Evolutionary conservation across 257 asterid genomes (phyloP), one percentile per base, ranked within the genome.

Genomic region (Solanum tacnaense): DNA sequence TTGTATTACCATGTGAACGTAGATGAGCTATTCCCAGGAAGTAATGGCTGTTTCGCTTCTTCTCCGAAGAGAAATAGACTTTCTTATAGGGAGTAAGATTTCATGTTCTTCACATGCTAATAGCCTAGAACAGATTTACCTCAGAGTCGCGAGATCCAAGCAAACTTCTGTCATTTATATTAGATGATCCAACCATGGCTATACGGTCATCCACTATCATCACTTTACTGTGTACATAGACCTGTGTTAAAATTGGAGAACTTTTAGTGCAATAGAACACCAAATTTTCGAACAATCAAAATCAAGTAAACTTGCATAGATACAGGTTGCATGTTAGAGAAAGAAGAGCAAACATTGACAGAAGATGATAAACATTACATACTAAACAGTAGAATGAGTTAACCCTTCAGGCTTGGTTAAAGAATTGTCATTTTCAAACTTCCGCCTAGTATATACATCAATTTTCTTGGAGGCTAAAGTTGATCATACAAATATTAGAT

Each of bases 131-230:
- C 38, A 34, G 71, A 16, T 91, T 89, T 86, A 96, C 99, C 96
- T 96, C 99, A n/a, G 98, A 94, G 89, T 96, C 99, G 91, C 98
- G 94, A 84, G 99, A 94, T 67, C 99, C 99, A 88, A 96, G 94
- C 89, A 96, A 94, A 89, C 99, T 96, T 91, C 99, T 96, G 90
- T 96, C 99, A 75, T 96, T 96, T 86, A 96, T 93, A 91, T 96
- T 96, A 70, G 98, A 94, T 76, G 99, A 96, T 74, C 99, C 99
- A 84, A 96, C 82, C 90, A 96, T 87, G 84, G 98, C 91, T 90
- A 92, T 87, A 3, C 93, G 94, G 87, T 96, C 99, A 91, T 96
- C 99, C 62, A 95, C 92, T 88, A 96, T 94, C 98, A 96, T 96
- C 87, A 96, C 95, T 94, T 96, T 96, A 87, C 99, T 96, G 87